Percentiles rank a stretch among this genome's conserved stretches.
phyloP scores from a whole-genome alignment of 129 eudicot species.

The Calendula officinalis region DNA sequence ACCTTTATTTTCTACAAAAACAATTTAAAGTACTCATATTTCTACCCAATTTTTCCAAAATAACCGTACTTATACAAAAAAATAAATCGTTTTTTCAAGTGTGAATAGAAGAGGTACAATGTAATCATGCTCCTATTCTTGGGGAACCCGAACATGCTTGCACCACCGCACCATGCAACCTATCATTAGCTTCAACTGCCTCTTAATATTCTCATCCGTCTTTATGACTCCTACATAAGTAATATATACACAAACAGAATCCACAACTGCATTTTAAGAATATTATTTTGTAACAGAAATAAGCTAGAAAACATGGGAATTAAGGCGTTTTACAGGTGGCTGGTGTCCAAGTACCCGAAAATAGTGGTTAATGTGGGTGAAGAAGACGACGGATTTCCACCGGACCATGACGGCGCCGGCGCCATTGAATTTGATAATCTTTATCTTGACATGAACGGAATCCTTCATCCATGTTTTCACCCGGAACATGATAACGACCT shows the following conservation, averaged over 20 bases:
- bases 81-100: too few species aligned
- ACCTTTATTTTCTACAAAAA: too few species aligned
- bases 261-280: too few species aligned
- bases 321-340: conserved; percentile 59
- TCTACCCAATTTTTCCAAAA: too few species aligned
- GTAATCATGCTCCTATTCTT: background rate
- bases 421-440: conserved; percentile 55
- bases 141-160: background rate
- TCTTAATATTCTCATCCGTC: background rate
- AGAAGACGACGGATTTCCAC: too few species aligned
- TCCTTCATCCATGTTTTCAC: conserved; percentile 73
- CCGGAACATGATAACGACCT: conserved; percentile 41
- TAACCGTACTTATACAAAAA: too few species aligned
- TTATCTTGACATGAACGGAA: conserved; percentile 67
- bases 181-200: background rate
- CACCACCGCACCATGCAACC: background rate
- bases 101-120: too few species aligned
- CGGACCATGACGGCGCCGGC: too few species aligned
- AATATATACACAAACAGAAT: background rate
- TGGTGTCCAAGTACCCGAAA: conserved; percentile 40
- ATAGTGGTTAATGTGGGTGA: conserved; percentile 36
- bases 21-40: too few species aligned
- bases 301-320: conserved; percentile 42
- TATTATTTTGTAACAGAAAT: background rate
- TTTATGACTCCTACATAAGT: background rate